Conservation (phyloP, 768 basidiomycete species). For the Coprinellus aureogranulatus region DNA sequence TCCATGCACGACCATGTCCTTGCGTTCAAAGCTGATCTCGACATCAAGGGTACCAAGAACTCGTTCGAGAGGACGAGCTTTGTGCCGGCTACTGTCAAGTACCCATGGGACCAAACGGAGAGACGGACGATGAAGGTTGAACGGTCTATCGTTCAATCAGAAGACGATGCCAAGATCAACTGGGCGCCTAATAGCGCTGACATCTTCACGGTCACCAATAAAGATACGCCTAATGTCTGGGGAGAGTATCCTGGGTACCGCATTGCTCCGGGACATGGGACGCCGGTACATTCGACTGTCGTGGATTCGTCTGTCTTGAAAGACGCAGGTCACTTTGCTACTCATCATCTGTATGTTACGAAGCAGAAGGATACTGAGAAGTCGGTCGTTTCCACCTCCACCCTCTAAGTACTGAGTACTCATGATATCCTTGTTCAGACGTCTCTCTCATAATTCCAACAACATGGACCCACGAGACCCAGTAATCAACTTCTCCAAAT, state of each 20-base stretch:
- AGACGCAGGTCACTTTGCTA: background rate
- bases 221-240: conserved; percentile 2
- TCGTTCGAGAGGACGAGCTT: conserved; percentile 2
- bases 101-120: background rate
- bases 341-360: conserved; percentile 4
- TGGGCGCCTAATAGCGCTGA: conserved; percentile 3
- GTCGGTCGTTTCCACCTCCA: background rate
- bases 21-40: conserved; percentile 5
- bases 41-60: conserved; percentile 6
- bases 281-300: conserved; percentile 3
- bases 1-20: conserved; percentile 8
- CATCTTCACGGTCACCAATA: conserved; percentile 1
- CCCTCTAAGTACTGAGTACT: background rate
- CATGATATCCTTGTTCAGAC: background rate
- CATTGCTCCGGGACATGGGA: background rate
- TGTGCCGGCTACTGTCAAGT: background rate
- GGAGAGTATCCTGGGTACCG: conserved; percentile 6
- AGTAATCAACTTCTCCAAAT: background rate
- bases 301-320: background rate
- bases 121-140: conserved; percentile 1
- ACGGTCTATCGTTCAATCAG: conserved; percentile 1
- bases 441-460: conserved; percentile 1
- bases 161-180: conserved; percentile 5
- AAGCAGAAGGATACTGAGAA: conserved; percentile 1
- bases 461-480: conserved; percentile 1